phyloP scores from a whole-genome alignment of 192 early-diverging fungal genomes.

The Mortierella claussenii region DNA sequence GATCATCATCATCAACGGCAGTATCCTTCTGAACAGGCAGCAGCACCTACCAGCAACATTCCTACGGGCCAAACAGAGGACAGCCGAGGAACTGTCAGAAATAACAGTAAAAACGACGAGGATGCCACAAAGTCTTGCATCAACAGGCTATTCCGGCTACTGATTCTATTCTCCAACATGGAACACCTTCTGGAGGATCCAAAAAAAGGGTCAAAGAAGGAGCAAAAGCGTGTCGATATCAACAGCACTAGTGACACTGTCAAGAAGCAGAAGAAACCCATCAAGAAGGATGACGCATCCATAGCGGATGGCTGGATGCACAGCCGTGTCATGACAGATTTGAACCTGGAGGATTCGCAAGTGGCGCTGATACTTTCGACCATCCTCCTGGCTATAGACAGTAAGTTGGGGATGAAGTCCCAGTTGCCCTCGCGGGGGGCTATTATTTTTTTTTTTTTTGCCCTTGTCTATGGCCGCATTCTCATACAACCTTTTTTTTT shows the following conservation, averaged over 20 bases:
- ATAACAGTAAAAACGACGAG: neutral
- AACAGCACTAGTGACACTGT: no score
- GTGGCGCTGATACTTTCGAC: slow-evolving; percentile 13
- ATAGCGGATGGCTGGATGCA: no score
- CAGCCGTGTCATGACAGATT: slow-evolving; percentile 8
- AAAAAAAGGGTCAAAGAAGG: slow-evolving; percentile 1
- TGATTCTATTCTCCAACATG: slow-evolving; percentile 16
- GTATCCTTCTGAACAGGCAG: neutral
- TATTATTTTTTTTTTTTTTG: neutral
- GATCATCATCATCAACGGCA: no score
- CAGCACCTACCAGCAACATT: neutral
- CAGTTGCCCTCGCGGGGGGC: no score
- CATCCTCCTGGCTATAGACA: slow-evolving; percentile 19
- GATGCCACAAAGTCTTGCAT: slow-evolving; percentile 5
- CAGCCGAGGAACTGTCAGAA: neutral
- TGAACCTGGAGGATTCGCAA: slow-evolving; percentile 18
- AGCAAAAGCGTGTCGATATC: no score
- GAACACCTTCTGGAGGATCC: slow-evolving; percentile 1
- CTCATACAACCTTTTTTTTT: neutral
- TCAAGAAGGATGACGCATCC: no score
- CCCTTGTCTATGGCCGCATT: neutral
- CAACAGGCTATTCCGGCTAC: slow-evolving; percentile 16
- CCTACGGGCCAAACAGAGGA: neutral
- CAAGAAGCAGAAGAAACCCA: no score
- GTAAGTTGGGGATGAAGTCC: slow-evolving; percentile 1